Evolutionary conservation across 805 yeast genomes (phyloP).

Genomic region (Zygotorulaspora sp.): DNA sequence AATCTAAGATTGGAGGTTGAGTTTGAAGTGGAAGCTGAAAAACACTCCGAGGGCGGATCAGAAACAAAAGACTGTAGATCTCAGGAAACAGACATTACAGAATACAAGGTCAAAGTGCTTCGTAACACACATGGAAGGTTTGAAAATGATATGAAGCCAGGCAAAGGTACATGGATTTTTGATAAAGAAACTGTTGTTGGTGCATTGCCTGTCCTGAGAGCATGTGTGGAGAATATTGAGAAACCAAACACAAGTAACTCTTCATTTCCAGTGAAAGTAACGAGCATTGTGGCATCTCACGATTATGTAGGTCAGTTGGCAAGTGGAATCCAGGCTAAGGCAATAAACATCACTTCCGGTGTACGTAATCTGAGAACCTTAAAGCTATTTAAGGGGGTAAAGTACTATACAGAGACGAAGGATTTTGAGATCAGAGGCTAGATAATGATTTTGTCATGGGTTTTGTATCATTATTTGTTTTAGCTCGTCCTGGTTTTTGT

Average conservation of each 20-base stretch:
- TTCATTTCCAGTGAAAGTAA: constrained; percentile 5
- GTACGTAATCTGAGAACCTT: constrained; percentile 37
- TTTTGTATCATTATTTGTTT: no score
- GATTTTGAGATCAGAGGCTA: constrained; percentile 24
- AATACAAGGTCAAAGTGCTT: constrained; percentile 46
- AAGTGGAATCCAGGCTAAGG: constrained; percentile 67
- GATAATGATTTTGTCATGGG: no score
- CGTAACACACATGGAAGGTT: constrained; percentile 78
- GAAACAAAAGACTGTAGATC: no score
- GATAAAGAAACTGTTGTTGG: constrained; percentile 58
- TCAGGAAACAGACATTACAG: constrained; percentile 2
- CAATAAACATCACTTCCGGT: constrained; percentile 58
- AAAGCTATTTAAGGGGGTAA: constrained; percentile 88
- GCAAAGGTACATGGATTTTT: constrained; percentile 61
- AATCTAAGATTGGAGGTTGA: constrained; percentile 42
- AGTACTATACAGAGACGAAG: constrained; percentile 65
- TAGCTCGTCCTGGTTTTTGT: no score
- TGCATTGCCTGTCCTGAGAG: constrained; percentile 62
- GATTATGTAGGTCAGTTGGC: constrained; percentile 64
- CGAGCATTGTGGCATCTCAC: constrained; percentile 43
- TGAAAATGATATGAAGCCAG: constrained; percentile 41
- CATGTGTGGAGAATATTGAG: constrained; percentile 40
- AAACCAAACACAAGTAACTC: constrained; percentile 9
- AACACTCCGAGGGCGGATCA: not conserved
- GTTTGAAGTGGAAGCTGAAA: constrained; percentile 3